These are phyloP conservation scores for Sugiyamaella xylanicola DNA, from an alignment of 1,139 yeast genomes.

Conservation along the genomic window DNA sequence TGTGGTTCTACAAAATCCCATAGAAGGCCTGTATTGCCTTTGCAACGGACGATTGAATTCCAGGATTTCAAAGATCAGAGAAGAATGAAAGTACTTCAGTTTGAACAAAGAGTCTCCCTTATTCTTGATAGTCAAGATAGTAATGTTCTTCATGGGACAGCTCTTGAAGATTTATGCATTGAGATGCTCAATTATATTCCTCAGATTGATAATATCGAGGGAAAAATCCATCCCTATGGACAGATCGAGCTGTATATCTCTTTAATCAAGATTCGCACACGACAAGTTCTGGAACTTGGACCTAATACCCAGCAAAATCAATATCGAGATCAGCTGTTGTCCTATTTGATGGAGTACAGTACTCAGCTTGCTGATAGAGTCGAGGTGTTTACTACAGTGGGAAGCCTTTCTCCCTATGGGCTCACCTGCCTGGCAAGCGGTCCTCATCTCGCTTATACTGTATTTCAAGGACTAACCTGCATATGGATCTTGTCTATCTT, in stretches of 20 bases:
- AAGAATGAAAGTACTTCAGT: constrained; percentile 10
- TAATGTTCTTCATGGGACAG: constrained; percentile 3
- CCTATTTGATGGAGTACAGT: constrained; percentile 8
- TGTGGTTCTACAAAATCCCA: constrained; percentile 11
- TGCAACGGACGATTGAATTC: constrained; percentile 14
- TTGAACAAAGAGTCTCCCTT: constrained; percentile 2
- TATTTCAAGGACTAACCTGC: constrained; percentile 19
- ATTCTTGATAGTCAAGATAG: constrained; percentile 8
- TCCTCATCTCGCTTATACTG: constrained; percentile 16
- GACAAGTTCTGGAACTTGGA: constrained; percentile 15
- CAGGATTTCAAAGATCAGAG: constrained; percentile 14
- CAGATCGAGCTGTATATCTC: constrained; percentile 18
- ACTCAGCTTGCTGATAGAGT: constrained; percentile 17
- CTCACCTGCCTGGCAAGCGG: constrained; percentile 15
- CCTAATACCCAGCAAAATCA: constrained; percentile 8
- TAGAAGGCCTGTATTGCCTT: constrained; percentile 6
- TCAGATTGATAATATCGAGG: constrained; percentile 14
- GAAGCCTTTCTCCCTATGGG: constrained; percentile 16
- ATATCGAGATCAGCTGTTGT: constrained; percentile 7
- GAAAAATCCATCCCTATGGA: constrained; percentile 19
- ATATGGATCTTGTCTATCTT: constrained; percentile 17
- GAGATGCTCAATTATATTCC: constrained; percentile 17
- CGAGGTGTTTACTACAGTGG: constrained; percentile 14
- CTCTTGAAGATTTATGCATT: constrained; percentile 9
- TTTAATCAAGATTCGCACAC: constrained; percentile 17